Percentiles rank a stretch among this genome's conserved stretches.
These are phyloP conservation scores for Parietaria judaica DNA, from an alignment of 306 rosid genomes.

Conservation along the genomic window DNA sequence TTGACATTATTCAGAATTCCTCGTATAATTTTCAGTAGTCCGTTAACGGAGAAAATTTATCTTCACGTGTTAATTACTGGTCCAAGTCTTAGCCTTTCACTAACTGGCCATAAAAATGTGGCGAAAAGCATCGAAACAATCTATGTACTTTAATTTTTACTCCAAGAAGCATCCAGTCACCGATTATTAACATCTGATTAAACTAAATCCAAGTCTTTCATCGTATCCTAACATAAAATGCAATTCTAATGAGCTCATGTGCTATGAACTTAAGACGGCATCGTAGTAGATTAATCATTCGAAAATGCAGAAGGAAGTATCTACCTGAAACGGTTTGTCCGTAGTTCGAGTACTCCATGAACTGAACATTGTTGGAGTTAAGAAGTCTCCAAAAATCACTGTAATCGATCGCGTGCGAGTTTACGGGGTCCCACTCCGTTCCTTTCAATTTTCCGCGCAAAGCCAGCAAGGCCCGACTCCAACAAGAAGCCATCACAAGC, in stretches of 20 bases:
- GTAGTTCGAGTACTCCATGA: constrained; percentile 84
- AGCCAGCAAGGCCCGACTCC: constrained; percentile 76
- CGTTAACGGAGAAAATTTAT: too few relatives aligned
- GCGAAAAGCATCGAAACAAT: too few relatives aligned
- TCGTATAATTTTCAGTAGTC: too few relatives aligned
- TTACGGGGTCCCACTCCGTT: constrained; percentile 91
- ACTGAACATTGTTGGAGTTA: constrained; percentile 66
- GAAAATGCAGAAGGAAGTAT: background rate
- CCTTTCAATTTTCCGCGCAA: constrained; percentile 78
- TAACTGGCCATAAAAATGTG: too few relatives aligned
- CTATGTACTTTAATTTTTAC: too few relatives aligned
- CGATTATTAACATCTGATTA: background rate
- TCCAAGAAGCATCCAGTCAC: too few relatives aligned
- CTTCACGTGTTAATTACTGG: too few relatives aligned
- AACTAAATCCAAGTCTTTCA: background rate
- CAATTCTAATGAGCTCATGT: too few relatives aligned
- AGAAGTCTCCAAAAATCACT: constrained; percentile 81
- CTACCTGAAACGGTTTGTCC: constrained; percentile 90
- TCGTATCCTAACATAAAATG: background rate
- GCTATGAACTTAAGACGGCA: too few relatives aligned
- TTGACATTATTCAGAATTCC: too few relatives aligned
- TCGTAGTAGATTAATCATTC: background rate
- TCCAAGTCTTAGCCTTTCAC: too few relatives aligned
- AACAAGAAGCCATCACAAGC: constrained; percentile 85
- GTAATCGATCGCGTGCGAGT: constrained; percentile 69